phyloP scores from a whole-genome alignment of 495 filamentous ascomycete species.

The Hypoxylon perforatum region DNA sequence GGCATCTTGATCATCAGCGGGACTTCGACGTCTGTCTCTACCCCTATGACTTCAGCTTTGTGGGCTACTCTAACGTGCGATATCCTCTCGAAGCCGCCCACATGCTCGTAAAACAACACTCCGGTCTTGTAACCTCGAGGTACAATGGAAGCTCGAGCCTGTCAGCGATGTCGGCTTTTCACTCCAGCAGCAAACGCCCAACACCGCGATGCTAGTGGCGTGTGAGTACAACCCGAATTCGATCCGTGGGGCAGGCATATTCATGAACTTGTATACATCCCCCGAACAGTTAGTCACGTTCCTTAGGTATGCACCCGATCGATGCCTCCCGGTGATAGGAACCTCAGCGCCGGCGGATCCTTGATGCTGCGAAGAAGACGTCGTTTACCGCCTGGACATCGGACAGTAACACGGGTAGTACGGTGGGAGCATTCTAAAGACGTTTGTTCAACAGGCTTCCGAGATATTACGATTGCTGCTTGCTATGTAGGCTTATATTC shows the following conservation, averaged over 20 bases:
- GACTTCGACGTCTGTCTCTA: slow-evolving; percentile 14
- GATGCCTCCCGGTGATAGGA: too few species aligned
- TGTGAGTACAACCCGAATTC: slow-evolving; percentile 32
- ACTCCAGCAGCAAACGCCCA: slow-evolving; percentile 50
- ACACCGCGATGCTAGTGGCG: slow-evolving; percentile 49
- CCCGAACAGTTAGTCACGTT: too few species aligned
- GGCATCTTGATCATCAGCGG: slow-evolving; percentile 25
- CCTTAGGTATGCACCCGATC: not conserved
- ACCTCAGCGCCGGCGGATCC: not conserved
- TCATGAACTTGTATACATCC: too few species aligned
- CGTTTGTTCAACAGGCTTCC: not conserved
- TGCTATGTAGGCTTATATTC: too few species aligned
- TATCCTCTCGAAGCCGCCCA: slow-evolving; percentile 35
- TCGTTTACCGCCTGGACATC: slow-evolving; percentile 51
- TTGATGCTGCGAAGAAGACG: slow-evolving; percentile 51
- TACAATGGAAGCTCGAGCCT: slow-evolving; percentile 51
- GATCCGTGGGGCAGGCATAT: too few species aligned
- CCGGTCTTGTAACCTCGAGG: slow-evolving; percentile 56
- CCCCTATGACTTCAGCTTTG: slow-evolving; percentile 12
- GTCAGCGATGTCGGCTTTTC: slow-evolving; percentile 54
- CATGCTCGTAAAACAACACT: slow-evolving; percentile 45
- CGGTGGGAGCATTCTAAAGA: slow-evolving; percentile 42
- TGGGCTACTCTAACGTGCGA: slow-evolving; percentile 19
- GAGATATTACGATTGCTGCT: too few species aligned
- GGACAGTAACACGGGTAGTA: slow-evolving; percentile 51